Evolutionary conservation across 441 rosid genomes (phyloP).

Genomic region (Daphne laureola): DNA sequence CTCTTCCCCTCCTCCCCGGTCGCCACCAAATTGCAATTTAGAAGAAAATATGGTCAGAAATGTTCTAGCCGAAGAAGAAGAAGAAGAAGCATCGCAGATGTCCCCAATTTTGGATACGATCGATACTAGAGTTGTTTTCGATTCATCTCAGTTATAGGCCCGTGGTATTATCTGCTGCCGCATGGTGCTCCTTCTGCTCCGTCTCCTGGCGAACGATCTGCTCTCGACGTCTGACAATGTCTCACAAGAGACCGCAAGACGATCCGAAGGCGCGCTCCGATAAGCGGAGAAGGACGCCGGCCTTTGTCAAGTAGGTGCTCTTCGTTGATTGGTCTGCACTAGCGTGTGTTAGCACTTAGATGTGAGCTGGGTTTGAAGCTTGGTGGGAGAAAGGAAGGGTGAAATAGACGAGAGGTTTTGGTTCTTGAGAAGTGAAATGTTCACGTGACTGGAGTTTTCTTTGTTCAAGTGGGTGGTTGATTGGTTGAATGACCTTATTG

Average conservation of each 20-base stretch:
- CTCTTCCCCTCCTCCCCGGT: too few relatives aligned
- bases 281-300: conserved; percentile 50
- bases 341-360: not conserved
- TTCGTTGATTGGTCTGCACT: not conserved
- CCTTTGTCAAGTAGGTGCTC: conserved; percentile 38
- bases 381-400: conserved; percentile 5
- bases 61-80: conserved; percentile 13
- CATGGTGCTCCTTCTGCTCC: conserved; percentile 23
- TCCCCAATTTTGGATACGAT: conserved; percentile 22
- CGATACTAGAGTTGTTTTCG: not conserved
- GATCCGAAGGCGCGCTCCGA: conserved; percentile 45
- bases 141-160: too few relatives aligned
- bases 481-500: too few relatives aligned
- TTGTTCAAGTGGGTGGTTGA: too few relatives aligned
- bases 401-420: too few relatives aligned
- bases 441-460: too few relatives aligned
- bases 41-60: not conserved
- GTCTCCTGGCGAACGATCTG: conserved; percentile 7
- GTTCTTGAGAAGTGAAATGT: too few relatives aligned
- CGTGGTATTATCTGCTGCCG: conserved; percentile 7
- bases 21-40: too few relatives aligned
- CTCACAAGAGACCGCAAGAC: conserved; percentile 80
- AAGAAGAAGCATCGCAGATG: conserved; percentile 33
- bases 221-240: conserved; percentile 31
- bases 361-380: conserved; percentile 9